Evolutionary conservation across 1,284 basidiomycete species (phyloP).

Genomic region (Boletus holoroseus): DNA sequence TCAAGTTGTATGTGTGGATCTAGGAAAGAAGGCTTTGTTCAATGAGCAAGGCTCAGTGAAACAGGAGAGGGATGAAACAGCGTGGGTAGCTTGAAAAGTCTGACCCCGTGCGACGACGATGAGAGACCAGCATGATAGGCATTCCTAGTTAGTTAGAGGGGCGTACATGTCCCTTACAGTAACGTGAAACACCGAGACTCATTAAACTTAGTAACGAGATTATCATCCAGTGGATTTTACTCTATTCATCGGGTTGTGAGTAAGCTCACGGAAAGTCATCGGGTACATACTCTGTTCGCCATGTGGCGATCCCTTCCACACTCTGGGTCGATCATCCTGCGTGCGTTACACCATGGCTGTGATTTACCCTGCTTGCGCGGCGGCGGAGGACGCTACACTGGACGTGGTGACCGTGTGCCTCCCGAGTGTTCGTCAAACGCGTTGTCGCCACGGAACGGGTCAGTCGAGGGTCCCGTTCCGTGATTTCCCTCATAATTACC

Average conservation of each 20-base stretch:
- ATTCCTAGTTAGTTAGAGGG: not conserved
- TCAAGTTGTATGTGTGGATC: not conserved
- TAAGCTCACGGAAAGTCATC: not conserved
- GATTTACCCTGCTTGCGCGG: not conserved
- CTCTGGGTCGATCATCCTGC: conserved; percentile 4
- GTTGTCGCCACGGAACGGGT: conserved; percentile 1
- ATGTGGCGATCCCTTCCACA: not conserved
- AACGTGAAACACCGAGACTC: not conserved
- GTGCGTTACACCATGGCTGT: conserved; percentile 1
- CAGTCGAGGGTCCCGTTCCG: not conserved
- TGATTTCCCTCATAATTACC: not conserved
- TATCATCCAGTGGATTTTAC: not conserved
- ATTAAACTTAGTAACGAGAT: not conserved
- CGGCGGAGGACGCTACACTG: not conserved
- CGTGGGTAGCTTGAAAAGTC: not conserved
- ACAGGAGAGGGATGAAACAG: not conserved
- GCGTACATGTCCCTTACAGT: not conserved
- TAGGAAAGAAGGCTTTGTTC: not conserved
- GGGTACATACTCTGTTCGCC: not conserved
- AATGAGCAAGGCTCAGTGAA: not conserved
- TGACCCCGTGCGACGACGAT: not conserved
- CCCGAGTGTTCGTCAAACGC: not conserved
- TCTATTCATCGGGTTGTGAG: not conserved
- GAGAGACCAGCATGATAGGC: not conserved
- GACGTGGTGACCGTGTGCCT: not conserved